Percentiles rank a stretch among this genome's conserved stretches.
phyloP scores from a whole-genome alignment of 345 rosid species.

The Eucalyptus paniculata region DNA sequence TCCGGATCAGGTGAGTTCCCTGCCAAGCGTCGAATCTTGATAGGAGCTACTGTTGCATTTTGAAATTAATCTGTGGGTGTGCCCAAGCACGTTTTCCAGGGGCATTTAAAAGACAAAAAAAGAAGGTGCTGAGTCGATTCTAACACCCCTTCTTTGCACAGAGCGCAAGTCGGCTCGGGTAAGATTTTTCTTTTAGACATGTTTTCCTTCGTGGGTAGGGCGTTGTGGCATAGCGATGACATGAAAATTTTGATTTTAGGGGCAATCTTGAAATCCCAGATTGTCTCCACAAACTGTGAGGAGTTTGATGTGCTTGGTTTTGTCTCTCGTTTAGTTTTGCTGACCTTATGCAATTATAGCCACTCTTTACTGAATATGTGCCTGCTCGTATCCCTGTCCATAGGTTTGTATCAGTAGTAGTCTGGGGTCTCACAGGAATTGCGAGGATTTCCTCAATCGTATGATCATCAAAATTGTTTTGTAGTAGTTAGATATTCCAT shows the following conservation, averaged over 20 bases:
- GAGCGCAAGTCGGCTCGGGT: neutral
- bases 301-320: neutral
- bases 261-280: neutral
- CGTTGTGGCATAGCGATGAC: accelerated
- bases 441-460: neutral
- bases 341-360: neutral
- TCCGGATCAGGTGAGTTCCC: neutral
- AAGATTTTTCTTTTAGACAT: too few relatives aligned
- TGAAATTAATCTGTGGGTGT: neutral
- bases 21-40: neutral
- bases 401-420: too few relatives aligned
- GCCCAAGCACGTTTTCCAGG: neutral
- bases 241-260: neutral
- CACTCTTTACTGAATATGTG: too few relatives aligned
- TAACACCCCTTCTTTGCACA: too few relatives aligned
- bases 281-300: neutral
- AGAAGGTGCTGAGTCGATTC: neutral
- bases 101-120: too few relatives aligned
- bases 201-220: neutral
- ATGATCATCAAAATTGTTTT: neutral
- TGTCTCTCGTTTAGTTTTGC: neutral
- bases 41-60: neutral
- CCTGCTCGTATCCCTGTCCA: accelerated
- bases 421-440: too few relatives aligned
- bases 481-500: too few relatives aligned